Evolutionary conservation across 2,329 filamentous ascomycete genomes (phyloP), one percentile per base, ranked within the genome.

Genomic region (Neonectria magnoliae): DNA sequence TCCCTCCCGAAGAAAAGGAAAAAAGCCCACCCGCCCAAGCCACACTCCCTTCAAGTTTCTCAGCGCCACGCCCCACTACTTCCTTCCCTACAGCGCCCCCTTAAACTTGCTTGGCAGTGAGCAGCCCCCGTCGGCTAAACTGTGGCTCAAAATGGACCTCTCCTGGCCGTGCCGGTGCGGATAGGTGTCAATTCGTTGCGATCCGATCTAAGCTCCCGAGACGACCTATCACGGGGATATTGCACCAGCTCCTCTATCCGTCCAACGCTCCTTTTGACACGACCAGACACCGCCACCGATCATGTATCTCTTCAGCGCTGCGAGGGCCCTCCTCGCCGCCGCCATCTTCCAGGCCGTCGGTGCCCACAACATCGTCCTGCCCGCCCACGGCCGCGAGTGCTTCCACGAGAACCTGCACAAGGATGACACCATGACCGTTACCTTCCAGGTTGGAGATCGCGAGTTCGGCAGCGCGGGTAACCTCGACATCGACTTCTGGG

Each of bases 361-460:
- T 71, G 93, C 93, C 74, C 96, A 99, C 88, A 98, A 97, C 85
- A 98, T 99, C 81, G 93, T 96, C 80, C 90, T 99, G 76, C 91
- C 91, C 68, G 91, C 94, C 73, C 94, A 99, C 82, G 93, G 93
- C 77, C 89, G 94, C 82, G 96, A 99, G 85, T 99, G 96, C 85
- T 99, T 98, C 87, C 93, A 97, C 85, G 96, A 99, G 84, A 82
- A 85, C 74, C 89, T 99, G 65, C 95, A 97, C 84, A 89, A 87
- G 79, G 96, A 97, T 81, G 96, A 99, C 84, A 93, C 91, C 81
- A 99, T 99, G 96, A 98, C 94, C 9, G 94, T 99, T 65, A 97
- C 94, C 31, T 99, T 97, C 86, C 96, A 98, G 84, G 95, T 98
- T 64, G 96, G 96, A 77, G 96, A 99, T 79, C 87, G 95, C 72